Base-by-base conservation (phyloP, 257 asterid species). In the Penstemon davidsonii region DNA sequence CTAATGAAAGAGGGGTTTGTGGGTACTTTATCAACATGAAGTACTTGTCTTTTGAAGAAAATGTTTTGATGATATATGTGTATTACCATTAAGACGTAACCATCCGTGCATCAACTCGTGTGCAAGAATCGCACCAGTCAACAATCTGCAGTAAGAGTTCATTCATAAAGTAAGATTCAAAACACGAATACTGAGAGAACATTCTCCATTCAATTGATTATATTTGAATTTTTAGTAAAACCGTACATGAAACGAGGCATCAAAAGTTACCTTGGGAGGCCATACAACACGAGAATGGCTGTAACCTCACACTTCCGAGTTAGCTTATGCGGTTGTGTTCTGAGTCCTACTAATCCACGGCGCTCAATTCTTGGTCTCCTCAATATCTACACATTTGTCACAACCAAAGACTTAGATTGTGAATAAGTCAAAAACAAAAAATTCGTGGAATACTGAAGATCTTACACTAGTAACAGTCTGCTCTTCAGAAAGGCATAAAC, bases 51-150 rank as follows among this genome's bases (percentile, higher is more conserved):
- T 37, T 44, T 68, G 49, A 9, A 5, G 54, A 50, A 15, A 9
- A 60, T 12, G 41, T 38, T n/a, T 69, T n/a, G 5, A 50, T 10
- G 12, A 50, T 18, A 46, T 51, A 54, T 42, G 60, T 49, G n/a
- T 43, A 38, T 61, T 80, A 91, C 99, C 98, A 55, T 88, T 91
- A 10, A 95, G 95, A 13, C 96, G 96, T 63, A 94, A 63, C 99
- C 99, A 94, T 75, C 89, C 99, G 40, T 94, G 99, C 98, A 95
- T 95, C 63, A 91, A 70, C 84, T 95, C 99, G 33, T 95, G 99
- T 18, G 98, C 97, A 43, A 95, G 97, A 74, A 91, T 91, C 47
- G 96, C 98, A 58, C 99, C 99, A 8, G 97, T 95, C 46, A 95
- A 85, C 67, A 91, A 82, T 78, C 98, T 94, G 94, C 79, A 77